Evolutionary conservation across 768 basidiomycete genomes (phyloP).

Genomic region (Lentinula raphanica): DNA sequence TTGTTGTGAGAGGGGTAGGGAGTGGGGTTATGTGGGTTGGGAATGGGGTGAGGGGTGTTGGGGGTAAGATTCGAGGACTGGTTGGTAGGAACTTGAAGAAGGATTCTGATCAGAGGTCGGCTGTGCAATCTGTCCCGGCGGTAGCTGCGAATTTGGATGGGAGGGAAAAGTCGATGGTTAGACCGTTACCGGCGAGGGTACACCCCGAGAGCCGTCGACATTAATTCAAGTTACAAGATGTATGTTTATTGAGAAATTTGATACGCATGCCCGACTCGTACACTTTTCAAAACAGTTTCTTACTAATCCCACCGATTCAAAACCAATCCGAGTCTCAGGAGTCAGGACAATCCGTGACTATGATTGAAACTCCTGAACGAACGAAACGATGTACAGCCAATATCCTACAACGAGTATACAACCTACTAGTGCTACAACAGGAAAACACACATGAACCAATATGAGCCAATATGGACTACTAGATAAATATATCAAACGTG

Average conservation of each 20-base stretch:
- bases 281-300: no score
- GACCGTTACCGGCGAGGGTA: not conserved
- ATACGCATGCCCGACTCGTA: no score
- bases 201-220: not conserved
- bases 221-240: not conserved
- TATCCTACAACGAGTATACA: not conserved
- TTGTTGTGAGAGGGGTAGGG: conserved; percentile 15
- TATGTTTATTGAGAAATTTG: no score
- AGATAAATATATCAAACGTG: not conserved
- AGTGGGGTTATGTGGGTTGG: not conserved
- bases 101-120: not conserved
- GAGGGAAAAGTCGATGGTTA: not conserved
- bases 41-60: not conserved
- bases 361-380: no score
- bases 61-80: not conserved
- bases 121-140: not conserved
- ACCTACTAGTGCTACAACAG: not conserved
- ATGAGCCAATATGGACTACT: not conserved
- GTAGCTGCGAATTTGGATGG: not conserved
- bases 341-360: no score
- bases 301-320: no score
- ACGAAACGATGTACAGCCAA: not conserved
- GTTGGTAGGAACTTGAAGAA: not conserved
- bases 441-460: not conserved
- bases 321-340: no score